phyloP scores from a whole-genome alignment of 306 rosid species.

The Abrus precatorius region DNA sequence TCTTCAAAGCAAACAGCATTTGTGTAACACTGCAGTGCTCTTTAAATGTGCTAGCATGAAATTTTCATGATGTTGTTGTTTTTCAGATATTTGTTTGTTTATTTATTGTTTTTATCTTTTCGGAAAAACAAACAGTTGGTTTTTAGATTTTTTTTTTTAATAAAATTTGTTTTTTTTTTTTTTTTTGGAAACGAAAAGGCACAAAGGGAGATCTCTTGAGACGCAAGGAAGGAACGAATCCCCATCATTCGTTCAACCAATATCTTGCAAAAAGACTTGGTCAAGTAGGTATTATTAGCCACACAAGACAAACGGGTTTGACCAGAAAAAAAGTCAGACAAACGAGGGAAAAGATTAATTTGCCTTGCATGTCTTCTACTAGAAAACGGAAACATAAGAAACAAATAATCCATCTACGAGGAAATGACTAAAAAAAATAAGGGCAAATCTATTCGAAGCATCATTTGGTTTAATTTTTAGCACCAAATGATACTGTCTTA shows the following conservation, averaged over 20 bases:
- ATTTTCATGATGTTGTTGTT: background rate
- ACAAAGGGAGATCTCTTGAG: background rate
- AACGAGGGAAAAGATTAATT: background rate
- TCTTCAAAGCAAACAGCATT: constrained; percentile 23
- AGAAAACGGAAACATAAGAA: background rate
- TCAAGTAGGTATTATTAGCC: constrained; percentile 24
- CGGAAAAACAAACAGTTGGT: too few relatives aligned
- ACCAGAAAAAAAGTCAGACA: background rate
- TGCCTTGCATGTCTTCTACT: background rate
- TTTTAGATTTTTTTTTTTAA: too few relatives aligned
- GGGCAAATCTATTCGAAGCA: background rate
- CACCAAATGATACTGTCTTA: background rate
- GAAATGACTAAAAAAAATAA: constrained; percentile 1
- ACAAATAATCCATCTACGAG: constrained; percentile 17
- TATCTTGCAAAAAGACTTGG: constrained; percentile 1
- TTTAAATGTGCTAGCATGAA: background rate
- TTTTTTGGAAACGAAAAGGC: background rate
- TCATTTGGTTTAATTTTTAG: constrained; percentile 5
- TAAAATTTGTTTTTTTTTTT: too few relatives aligned
- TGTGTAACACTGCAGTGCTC: background rate
- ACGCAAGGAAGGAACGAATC: background rate
- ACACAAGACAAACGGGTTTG: background rate
- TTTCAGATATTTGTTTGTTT: background rate
- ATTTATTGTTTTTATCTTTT: background rate
- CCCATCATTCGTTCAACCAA: background rate